A percentile compares a stretch with the other conserved stretches of the same genome.
Evolutionary conservation across 495 filamentous ascomycete genomes (phyloP).

Genomic region (Cercophora samala): DNA sequence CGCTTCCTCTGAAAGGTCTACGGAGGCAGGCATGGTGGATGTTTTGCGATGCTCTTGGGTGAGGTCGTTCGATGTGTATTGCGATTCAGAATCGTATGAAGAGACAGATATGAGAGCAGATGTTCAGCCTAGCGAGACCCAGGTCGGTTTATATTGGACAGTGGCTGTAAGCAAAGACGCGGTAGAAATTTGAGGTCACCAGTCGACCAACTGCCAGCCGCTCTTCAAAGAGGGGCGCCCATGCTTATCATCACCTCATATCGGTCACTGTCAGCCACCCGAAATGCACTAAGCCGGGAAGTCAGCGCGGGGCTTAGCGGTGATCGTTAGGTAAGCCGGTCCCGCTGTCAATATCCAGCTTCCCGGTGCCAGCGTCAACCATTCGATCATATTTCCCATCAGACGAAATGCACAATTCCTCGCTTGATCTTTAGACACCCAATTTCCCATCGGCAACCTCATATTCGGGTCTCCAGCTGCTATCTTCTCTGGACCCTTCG

Average conservation of each 20-base stretch:
- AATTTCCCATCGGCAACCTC: background rate
- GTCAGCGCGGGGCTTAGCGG: background rate
- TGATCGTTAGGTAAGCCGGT: slow-evolving; percentile 1
- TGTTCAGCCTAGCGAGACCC: background rate
- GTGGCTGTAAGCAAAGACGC: background rate
- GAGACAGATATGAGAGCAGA: background rate
- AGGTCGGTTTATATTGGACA: slow-evolving; percentile 3
- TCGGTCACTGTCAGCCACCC: background rate
- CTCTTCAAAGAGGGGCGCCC: slow-evolving; percentile 13
- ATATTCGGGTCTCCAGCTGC: background rate
- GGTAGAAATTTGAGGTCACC: background rate
- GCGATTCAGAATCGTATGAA: background rate
- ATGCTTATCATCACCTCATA: slow-evolving; percentile 17
- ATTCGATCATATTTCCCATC: background rate
- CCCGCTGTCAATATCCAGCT: slow-evolving; percentile 5
- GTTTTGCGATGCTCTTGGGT: background rate
- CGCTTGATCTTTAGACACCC: slow-evolving; percentile 2
- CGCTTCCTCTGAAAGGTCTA: slow-evolving; percentile 33
- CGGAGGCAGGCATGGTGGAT: slow-evolving; percentile 35
- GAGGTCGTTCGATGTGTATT: background rate
- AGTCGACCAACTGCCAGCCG: background rate
- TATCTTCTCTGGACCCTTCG: background rate
- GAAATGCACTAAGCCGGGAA: slow-evolving; percentile 5
- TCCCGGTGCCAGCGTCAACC: background rate
- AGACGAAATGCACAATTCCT: background rate